Evolutionary conservation across 2,329 filamentous ascomycete species (phyloP), one percentile per base, ranked within the genome.

Genomic region (Pestalotiopsis sp.): DNA sequence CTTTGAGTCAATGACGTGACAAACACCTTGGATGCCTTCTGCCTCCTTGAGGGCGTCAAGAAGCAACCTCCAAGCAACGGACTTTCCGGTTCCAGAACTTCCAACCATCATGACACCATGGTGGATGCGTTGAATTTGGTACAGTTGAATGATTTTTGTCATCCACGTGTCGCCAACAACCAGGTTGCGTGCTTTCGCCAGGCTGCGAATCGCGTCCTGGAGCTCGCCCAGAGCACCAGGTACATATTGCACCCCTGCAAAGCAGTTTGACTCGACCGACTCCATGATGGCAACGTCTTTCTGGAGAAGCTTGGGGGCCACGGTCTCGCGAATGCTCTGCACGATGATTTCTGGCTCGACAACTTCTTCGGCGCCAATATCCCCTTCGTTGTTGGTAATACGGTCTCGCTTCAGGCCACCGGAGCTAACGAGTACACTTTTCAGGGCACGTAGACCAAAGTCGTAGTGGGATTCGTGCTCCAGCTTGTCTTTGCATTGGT

Each of bases 51-150:
- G 83, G 17, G 97, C 96, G 76, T 97, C 93, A 23, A 99, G 87
- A 65, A 99, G 86, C 57, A 97, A 90, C 76, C 93, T 94, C 96
- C 97, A 99, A 4, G 96, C 93, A 1, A 93, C 91, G 56, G 96
- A 98, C 83, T 99, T 99, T 78, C 97, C 97, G 60, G 95, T 92
- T n/a, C 97, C 96, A 38, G 97, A 98, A 77, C 93, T 94, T 71
- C 96, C 96, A 11, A 99, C 96, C 96, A 99, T 98, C 97, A 99
- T 99, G 36, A 99, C 96, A 91, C 96, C 96, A 75, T 99, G 96
- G 77, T 99, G 96, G 69, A 99, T 94, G 73, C 91, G 93, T 80
- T 98, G 96, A 71, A 99, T 99, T 80, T 99, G 96, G 79, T 97
- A 98, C 2, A 99, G 88, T 80, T 99, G 96, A 9, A 99, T 86